Conservation (phyloP, 306 rosid species). For the Castanea sativa region DNA sequence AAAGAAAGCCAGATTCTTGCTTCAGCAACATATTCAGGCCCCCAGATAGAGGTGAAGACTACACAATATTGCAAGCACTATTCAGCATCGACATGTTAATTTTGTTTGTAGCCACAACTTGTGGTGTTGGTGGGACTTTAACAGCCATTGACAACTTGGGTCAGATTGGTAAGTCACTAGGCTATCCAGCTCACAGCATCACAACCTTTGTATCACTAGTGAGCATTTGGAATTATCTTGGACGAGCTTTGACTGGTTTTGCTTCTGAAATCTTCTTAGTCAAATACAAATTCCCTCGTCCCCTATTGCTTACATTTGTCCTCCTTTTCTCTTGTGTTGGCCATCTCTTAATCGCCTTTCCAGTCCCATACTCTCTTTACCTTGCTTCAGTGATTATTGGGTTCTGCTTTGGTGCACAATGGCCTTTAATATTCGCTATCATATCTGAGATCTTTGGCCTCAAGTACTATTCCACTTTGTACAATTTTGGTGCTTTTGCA, state of each 20-base stretch:
- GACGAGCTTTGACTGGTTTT: conserved; percentile 50
- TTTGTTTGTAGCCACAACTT: conserved; percentile 36
- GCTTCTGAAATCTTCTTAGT: conserved; percentile 49
- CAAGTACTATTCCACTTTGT: conserved; percentile 63
- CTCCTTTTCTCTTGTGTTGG: conserved; percentile 58
- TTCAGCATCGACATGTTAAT: conserved; percentile 69
- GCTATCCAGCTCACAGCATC: conserved; percentile 47
- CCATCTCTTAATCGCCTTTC: conserved; percentile 58
- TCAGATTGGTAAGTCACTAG: conserved; percentile 60
- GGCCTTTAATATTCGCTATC: conserved; percentile 66
- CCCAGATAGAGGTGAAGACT: conserved; percentile 70
- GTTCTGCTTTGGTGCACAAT: conserved; percentile 62
- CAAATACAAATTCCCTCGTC: conserved; percentile 63
- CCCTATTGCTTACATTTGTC: conserved; percentile 46
- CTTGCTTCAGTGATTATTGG: conserved; percentile 56
- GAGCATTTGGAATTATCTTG: conserved; percentile 74
- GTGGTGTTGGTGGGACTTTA: conserved; percentile 58
- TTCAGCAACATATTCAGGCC: conserved; percentile 34
- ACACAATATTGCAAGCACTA: conserved; percentile 62
- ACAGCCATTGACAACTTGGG: conserved; percentile 72
- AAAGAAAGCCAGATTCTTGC: conserved; percentile 24
- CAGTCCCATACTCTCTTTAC: conserved; percentile 54
- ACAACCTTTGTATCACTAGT: conserved; percentile 65
- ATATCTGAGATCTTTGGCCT: conserved; percentile 73
- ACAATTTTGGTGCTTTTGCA: conserved; percentile 47